A percentile compares a stretch with the other conserved stretches of the same genome.
Conservation (phyloP, 2,329 filamentous ascomycete genomes). For the Ramularia endophylla region DNA sequence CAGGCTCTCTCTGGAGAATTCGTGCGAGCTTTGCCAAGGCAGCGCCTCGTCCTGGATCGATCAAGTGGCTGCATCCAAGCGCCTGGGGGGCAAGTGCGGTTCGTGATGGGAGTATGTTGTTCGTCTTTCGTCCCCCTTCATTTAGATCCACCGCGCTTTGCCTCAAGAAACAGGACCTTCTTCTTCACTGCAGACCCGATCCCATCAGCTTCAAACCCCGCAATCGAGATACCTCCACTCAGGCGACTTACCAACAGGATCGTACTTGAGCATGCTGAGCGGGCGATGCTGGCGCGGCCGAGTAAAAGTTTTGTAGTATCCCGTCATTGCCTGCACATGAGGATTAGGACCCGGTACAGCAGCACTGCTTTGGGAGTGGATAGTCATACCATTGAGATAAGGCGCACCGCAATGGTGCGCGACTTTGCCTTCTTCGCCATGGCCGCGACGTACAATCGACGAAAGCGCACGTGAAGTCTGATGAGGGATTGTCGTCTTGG, state of each 20-base stretch:
- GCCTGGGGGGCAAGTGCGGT: no score
- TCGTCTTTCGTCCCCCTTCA: conserved; percentile 1
- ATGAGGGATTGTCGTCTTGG: no score
- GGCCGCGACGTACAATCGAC: not conserved
- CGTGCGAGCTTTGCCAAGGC: no score
- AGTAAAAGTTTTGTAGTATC: conserved; percentile 89
- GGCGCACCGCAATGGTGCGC: conserved; percentile 84
- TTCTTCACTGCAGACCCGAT: conserved; percentile 62
- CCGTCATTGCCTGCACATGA: conserved; percentile 71
- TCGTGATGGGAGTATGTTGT: no score
- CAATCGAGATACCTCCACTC: not conserved
- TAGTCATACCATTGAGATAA: conserved; percentile 71
- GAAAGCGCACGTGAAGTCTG: no score
- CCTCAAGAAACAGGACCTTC: conserved; percentile 92
- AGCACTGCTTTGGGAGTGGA: not conserved
- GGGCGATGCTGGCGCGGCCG: conserved; percentile 75
- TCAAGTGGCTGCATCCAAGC: no score
- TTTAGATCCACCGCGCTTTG: conserved; percentile 63
- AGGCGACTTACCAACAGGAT: conserved; percentile 73
- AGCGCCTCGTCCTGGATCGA: no score
- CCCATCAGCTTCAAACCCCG: conserved; percentile 1
- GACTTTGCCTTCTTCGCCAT: conserved; percentile 60
- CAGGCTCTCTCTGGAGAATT: no score
- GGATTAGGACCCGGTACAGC: not conserved
- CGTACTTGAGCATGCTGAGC: conserved; percentile 98